A percentile compares a stretch with the other conserved stretches of the same genome.
These are phyloP conservation scores for Hordeum pubiflorum DNA, from an alignment of 202 grass and related monocot species.

Conservation along the genomic window DNA sequence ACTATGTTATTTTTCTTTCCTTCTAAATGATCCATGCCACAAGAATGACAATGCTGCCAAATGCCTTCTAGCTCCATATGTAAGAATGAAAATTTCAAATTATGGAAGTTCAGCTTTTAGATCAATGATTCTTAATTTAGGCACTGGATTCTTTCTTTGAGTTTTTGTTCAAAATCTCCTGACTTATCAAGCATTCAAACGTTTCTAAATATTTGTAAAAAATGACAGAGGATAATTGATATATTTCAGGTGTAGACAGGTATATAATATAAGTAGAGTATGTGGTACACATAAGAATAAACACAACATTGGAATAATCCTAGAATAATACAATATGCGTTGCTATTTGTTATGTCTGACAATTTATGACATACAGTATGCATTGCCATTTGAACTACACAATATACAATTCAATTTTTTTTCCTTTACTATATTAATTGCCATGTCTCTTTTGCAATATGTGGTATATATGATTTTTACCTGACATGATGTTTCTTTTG, in stretches of 20 bases:
- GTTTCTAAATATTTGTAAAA: neutral
- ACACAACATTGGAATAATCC: neutral
- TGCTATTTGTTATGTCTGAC: neutral
- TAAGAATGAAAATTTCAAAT: neutral
- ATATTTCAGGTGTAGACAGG: neutral
- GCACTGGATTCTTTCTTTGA: neutral
- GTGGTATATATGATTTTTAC: neutral
- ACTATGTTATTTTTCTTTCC: neutral
- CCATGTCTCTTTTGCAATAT: neutral
- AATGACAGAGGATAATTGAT: neutral
- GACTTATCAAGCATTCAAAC: neutral
- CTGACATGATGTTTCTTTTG: neutral
- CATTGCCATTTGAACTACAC: neutral
- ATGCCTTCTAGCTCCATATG: neutral
- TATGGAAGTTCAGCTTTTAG: neutral
- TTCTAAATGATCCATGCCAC: neutral
- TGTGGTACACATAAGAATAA: neutral
- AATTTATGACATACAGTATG: too few relatives aligned
- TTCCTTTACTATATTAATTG: neutral
- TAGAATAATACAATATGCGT: neutral
- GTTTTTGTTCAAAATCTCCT: neutral
- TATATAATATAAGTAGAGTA: neutral
- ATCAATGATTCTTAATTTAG: neutral
- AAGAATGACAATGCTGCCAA: neutral
- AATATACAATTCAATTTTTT: neutral